Percentiles rank a stretch among this genome's conserved stretches.
Evolutionary conservation across 352 stramenopile species (phyloP).

Genomic region (Globisporangium rhizosaccharum): DNA sequence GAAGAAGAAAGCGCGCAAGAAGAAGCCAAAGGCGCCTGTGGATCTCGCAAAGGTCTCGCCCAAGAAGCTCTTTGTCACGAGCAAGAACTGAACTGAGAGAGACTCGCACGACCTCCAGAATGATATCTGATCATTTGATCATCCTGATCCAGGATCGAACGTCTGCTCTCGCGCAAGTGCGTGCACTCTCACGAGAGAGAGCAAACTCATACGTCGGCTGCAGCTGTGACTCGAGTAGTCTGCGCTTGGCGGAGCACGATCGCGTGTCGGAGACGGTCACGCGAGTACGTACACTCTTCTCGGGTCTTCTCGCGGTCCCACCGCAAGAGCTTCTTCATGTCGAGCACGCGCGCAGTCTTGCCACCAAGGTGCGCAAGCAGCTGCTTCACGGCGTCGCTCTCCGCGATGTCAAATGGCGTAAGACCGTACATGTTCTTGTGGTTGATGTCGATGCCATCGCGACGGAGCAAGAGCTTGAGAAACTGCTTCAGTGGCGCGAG

Average conservation of each 20-base stretch:
- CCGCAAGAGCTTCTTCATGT: conserved; percentile 39
- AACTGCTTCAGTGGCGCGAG: conserved; percentile 19
- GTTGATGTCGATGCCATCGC: conserved; percentile 46
- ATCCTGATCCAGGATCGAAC: too few relatives aligned
- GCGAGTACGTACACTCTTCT: conserved; percentile 40
- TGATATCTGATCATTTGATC: too few relatives aligned
- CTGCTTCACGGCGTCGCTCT: conserved; percentile 34
- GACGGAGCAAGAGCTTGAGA: conserved; percentile 20
- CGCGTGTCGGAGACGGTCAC: conserved; percentile 20
- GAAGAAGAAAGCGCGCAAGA: conserved; percentile 22
- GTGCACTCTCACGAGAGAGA: background rate
- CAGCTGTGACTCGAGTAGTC: background rate
- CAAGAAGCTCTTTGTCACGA: conserved; percentile 51
- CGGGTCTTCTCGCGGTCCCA: conserved; percentile 49
- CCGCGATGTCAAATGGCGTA: conserved; percentile 49
- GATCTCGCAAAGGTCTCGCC: conserved; percentile 22
- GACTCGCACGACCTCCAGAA: background rate
- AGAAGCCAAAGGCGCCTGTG: conserved; percentile 16
- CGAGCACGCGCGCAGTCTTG: conserved; percentile 30
- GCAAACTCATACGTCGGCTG: background rate
- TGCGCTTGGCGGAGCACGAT: conserved; percentile 16
- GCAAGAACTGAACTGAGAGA: conserved; percentile 22
- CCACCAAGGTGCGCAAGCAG: conserved; percentile 39
- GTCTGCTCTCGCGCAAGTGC: background rate
- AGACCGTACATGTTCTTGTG: conserved; percentile 70